Evolutionary conservation across 2,329 filamentous ascomycete species (phyloP).

Genomic region (Aspergillus sp.): DNA sequence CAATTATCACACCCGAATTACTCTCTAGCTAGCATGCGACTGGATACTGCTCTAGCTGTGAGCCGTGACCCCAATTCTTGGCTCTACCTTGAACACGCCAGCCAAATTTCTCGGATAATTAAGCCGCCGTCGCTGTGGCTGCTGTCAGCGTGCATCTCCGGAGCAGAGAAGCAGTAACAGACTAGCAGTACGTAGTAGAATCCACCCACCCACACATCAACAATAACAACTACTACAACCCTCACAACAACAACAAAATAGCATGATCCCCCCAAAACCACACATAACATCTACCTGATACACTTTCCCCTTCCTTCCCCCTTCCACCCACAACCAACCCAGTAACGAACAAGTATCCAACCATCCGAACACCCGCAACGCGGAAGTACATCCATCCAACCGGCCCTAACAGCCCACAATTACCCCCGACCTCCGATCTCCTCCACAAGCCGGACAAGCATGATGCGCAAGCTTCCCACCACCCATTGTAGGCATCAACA

Average conservation of each 20-base stretch:
- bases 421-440: not conserved
- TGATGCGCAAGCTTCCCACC: not conserved
- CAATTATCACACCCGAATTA: too few relatives aligned
- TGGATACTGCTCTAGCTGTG: not conserved
- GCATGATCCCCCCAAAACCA: not conserved
- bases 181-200: not conserved
- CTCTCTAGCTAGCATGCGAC: too few relatives aligned
- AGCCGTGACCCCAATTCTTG: not conserved
- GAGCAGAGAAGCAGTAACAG: not conserved
- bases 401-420: not conserved
- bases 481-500: slow-evolving; percentile 8
- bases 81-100: not conserved
- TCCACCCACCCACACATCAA: not conserved
- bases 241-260: not conserved
- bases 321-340: not conserved
- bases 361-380: not conserved
- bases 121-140: not conserved
- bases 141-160: not conserved
- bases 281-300: not conserved
- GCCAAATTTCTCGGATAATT: not conserved
- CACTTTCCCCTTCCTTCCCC: not conserved
- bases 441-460: not conserved
- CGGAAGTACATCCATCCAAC: not conserved
- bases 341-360: not conserved
- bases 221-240: not conserved